These are phyloP conservation scores for Nemania diffusa DNA, from an alignment of 2,329 filamentous ascomycete genomes.

Conservation along the genomic window DNA sequence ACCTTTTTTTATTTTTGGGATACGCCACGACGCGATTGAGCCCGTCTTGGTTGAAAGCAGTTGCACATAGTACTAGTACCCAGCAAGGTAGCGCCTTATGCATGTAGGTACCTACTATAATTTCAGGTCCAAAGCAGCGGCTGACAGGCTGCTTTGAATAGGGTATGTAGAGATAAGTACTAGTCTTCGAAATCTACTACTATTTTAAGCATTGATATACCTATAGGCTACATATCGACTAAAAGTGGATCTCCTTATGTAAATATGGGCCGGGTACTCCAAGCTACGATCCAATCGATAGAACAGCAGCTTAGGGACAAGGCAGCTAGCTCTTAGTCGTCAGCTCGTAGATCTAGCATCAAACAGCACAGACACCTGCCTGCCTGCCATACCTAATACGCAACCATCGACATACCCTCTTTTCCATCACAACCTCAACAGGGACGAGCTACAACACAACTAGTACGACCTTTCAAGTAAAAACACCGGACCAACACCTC, in stretches of 20 bases:
- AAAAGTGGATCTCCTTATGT: neutral
- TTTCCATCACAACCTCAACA: slow-evolving; percentile 1
- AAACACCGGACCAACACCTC: neutral
- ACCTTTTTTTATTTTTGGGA: slow-evolving; percentile 6
- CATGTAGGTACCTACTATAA: neutral
- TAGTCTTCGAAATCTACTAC: neutral
- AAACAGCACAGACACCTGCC: slow-evolving; percentile 10
- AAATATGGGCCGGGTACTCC: slow-evolving; percentile 8
- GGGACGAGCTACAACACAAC: neutral
- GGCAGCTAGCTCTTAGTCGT: slow-evolving; percentile 47
- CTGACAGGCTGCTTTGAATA: no score
- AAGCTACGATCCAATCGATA: slow-evolving; percentile 19
- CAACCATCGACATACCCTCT: neutral
- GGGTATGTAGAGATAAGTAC: neutral
- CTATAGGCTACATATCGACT: neutral
- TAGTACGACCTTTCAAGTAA: neutral
- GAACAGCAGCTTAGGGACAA: slow-evolving; percentile 25
- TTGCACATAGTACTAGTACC: slow-evolving; percentile 14
- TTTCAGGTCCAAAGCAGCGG: neutral
- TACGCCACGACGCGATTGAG: slow-evolving; percentile 25
- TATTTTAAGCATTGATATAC: neutral
- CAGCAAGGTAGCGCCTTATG: neutral
- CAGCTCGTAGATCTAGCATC: slow-evolving; percentile 38
- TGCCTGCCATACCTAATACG: neutral
- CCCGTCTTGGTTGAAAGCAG: slow-evolving; percentile 12